Evolutionary conservation across 73 alveolate species (phyloP), one percentile per base, ranked within the genome.

Genomic region (Paramecium tetraurelia): DNA sequence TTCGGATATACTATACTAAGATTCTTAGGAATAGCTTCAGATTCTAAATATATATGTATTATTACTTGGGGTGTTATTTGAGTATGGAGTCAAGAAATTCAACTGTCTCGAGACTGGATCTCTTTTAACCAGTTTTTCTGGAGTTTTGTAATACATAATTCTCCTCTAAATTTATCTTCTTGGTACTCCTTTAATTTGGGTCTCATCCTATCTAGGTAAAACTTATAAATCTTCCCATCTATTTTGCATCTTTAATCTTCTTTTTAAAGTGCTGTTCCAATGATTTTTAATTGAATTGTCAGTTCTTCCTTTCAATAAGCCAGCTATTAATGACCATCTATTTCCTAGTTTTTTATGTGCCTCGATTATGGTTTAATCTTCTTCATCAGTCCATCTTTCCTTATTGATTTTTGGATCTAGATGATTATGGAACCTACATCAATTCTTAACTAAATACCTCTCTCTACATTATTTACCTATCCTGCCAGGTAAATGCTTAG

Each of bases 381-480:
- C 99, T 75, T 96, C 98, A 20, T 95, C 98, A 10, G 99, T 93
- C 99, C 99, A 98, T 85, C 97, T 89, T 48, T 97, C 96, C 86
- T 96, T 96, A 84, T 97, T 97, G 53, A 98, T 97, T 18, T 93
- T 92, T 14, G 99, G 99, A 89, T 97, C 96, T 48, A 98, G 86
- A 90, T 98, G 99, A 93, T 98, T 98, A 92, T 97, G 99, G 98
- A 99, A 98, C 93, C 99, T 89, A 83, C 24, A 24, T 89, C 9
- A 21, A 70, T 29, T 58, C 16, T 41, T 5, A 29, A 18, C 7
- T 18, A 40, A 21, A 14, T 89, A 89, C 94, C 94, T 95, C 87
- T 98, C 99, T 94, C 99, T 86, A 85, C 99, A 98, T 89, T 98
- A 96, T 68, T 98, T 98, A 2, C 99, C 99, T 0, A 98, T 98